phyloP scores from a whole-genome alignment of 108 stramenopile species.

The Pseudonitzschia multiseries region DNA sequence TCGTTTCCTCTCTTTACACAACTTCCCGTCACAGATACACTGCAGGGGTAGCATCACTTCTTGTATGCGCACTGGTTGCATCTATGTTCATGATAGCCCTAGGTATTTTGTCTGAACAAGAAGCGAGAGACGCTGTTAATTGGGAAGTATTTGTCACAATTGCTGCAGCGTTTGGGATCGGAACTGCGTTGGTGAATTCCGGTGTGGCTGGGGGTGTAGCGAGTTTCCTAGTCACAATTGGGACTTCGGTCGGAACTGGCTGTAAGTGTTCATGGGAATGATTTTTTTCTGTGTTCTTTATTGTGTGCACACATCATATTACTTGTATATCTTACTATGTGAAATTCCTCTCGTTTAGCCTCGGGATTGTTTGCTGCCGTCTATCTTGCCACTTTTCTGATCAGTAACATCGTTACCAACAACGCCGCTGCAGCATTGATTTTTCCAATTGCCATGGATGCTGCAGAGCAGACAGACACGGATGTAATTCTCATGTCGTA shows the following conservation, averaged over 20 bases:
- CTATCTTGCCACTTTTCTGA: slow-evolving; percentile 80
- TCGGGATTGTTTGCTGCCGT: slow-evolving; percentile 82
- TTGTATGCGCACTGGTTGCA: slow-evolving; percentile 64
- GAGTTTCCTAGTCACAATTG: slow-evolving; percentile 51
- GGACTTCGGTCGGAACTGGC: slow-evolving; percentile 56
- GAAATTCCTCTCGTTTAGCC: slow-evolving; percentile 20
- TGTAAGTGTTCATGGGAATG: no score
- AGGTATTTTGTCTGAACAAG: slow-evolving; percentile 82
- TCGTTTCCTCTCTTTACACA: background rate
- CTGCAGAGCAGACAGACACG: slow-evolving; percentile 62
- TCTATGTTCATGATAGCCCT: slow-evolving; percentile 59
- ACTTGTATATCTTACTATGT: no score
- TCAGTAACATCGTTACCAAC: slow-evolving; percentile 83
- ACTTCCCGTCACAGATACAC: slow-evolving; percentile 22
- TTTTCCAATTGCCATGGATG: slow-evolving; percentile 83
- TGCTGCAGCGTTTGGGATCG: slow-evolving; percentile 81
- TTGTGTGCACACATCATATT: no score
- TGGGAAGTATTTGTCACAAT: slow-evolving; percentile 85
- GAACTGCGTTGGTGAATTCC: slow-evolving; percentile 72
- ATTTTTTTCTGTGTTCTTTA: no score
- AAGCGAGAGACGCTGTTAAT: slow-evolving; percentile 75
- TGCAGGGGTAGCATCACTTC: slow-evolving; percentile 50
- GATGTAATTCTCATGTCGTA: slow-evolving; percentile 71
- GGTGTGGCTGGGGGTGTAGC: slow-evolving; percentile 75
- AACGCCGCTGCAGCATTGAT: slow-evolving; percentile 87